Evolutionary conservation across 1,284 basidiomycete genomes (phyloP), one percentile per base, ranked within the genome.

Genomic region (Flammula alnicola): DNA sequence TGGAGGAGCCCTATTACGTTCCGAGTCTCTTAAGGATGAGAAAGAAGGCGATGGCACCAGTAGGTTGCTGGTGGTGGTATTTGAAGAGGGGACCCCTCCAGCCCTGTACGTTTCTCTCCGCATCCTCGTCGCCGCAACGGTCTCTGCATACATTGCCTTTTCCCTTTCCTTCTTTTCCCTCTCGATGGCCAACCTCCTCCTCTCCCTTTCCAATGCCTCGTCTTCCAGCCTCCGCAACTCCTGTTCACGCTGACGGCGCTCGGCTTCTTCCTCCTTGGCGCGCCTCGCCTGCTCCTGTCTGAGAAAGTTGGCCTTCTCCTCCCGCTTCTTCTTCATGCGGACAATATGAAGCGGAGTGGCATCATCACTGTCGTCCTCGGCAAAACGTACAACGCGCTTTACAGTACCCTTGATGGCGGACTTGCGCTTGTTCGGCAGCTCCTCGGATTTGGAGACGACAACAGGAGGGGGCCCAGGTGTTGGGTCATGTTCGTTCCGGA

Each of bases 251-350:
- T 60, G 59, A 35, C 70, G 68, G 54, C 74, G 73, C 46, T 70
- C 71, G 53, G 71, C 69, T 17, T 63, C 49, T 23, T 69, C 66
- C 54, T 73, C 72, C 38, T 68, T 67, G 39, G 70, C 69, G 14
- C 84, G 76, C 39, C 73, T 74, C 49, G 79, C 74, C 49, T 77
- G 76, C 61, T 89, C 80, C 60, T 77, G 76, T 44, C 74, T 77
- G 56, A 90, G 70, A 59, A 90, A 89, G 26, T 68, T 76, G 37
- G 79, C 81, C 68, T 88, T 88, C 67, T 86, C 80, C 64, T 86
- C 85, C 41, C 82, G 80, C 58, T 81, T 81, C 71, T 85, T 83
- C 70, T 81, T 83, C 62, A 79, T 76, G 41, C 86, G 82, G 60
- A 86, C 69, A 29, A 84, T 77, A 61, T 89, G 82, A 30, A 88